Conservation (phyloP, 192 early-diverging fungal species). For the Fimicolochytrium jonesii region DNA sequence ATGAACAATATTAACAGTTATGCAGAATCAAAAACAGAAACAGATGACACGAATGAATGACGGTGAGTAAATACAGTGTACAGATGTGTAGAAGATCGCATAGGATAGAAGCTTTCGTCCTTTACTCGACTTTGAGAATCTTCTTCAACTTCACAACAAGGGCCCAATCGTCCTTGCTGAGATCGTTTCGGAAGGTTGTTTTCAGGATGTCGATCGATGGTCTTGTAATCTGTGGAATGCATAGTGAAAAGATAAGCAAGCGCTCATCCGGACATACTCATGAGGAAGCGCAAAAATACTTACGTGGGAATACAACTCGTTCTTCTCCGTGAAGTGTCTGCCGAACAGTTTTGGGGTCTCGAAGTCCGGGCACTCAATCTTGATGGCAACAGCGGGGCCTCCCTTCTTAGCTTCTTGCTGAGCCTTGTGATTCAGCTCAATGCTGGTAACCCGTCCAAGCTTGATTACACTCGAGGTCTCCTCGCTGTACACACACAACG, state of each 20-base stretch:
- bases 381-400: slow-evolving; percentile 80
- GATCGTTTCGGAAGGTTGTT: slow-evolving; percentile 85
- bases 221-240: slow-evolving; percentile 65
- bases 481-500: slow-evolving; percentile 79
- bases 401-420: slow-evolving; percentile 79
- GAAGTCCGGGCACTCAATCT: slow-evolving; percentile 80
- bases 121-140: slow-evolving; percentile 41
- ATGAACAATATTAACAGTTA: too few relatives aligned
- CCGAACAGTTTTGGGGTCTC: slow-evolving; percentile 88
- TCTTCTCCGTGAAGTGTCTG: slow-evolving; percentile 83
- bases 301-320: slow-evolving; percentile 67
- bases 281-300: slow-evolving; percentile 4
- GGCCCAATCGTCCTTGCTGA: slow-evolving; percentile 85
- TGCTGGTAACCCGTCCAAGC: slow-evolving; percentile 85
- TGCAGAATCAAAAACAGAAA: too few relatives aligned
- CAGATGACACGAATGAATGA: too few relatives aligned
- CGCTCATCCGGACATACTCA: neutral
- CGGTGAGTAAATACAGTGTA: too few relatives aligned
- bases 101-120: too few relatives aligned
- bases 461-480: slow-evolving; percentile 63
- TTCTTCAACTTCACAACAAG: slow-evolving; percentile 78
- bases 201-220: slow-evolving; percentile 93
- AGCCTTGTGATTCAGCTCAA: slow-evolving; percentile 89
- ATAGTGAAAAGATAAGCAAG: neutral
- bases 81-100: too few relatives aligned